Evolutionary conservation across 1,139 yeast genomes (phyloP), one percentile per base, ranked within the genome.

Genomic region (Suhomyces panamericanus): DNA sequence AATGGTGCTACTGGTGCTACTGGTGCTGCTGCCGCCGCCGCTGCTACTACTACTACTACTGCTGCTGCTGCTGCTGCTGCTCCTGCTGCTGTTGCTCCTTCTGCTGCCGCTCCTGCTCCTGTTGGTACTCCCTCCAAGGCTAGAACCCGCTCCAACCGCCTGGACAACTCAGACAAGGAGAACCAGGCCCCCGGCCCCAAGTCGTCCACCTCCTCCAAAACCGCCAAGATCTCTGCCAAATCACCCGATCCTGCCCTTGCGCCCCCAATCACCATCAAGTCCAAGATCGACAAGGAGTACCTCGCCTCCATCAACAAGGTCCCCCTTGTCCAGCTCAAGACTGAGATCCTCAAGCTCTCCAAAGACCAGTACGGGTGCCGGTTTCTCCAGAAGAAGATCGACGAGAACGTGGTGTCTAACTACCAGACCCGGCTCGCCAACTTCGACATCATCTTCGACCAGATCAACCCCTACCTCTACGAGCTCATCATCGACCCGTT

Each of bases 331-430:
- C 71, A 65, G 44, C 56, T 73, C 49, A 60, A 61, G 43, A 58
- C 51, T 37, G 72, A 69, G 29, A 70, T 74, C 38, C 58, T 74
- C 38, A 62, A 61, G 43, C 58, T 74, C 41, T 62, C 78, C 16
- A 73, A 73, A 53, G 78, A 74, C 50, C 79, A 74, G 54, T 70
- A 73, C 50, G 79, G 78, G 13, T 74, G 79, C 52, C 64, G 79
- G 27, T 74, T 73, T 50, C 62, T 74, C 32, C 79, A 74, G 47
- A 73, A 73, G 58, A 70, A 71, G 48, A 70, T 74, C 44, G 78
- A 74, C 51, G 77, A 72, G 46, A 69, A 68, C 51, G 37, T 51
- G 49, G 57, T 69, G 20, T 49, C 69, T 15, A 69, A 59, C 51
- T 57, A 59, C 48, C 66, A 64, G 38, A 51, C 60, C 17, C 56